Conservation (phyloP, 257 asterid species). For the Ballota nigra region DNA sequence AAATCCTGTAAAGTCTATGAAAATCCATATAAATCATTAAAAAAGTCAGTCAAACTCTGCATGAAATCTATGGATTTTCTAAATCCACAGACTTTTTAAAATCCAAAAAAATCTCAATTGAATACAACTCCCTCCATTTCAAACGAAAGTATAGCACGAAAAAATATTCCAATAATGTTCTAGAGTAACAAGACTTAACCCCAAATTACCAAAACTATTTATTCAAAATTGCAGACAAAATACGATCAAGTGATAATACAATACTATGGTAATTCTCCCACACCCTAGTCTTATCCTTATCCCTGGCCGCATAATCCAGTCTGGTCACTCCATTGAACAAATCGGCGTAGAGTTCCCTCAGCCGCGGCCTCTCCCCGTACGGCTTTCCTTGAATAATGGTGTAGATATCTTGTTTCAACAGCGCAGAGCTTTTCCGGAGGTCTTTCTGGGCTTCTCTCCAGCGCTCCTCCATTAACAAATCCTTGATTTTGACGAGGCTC, state of each 20-base stretch:
- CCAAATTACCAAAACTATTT: too few relatives aligned
- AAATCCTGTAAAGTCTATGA: too few relatives aligned
- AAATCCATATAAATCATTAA: too few relatives aligned
- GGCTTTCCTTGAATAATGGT: slow-evolving; percentile 62
- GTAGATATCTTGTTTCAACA: slow-evolving; percentile 63
- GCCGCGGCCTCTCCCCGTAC: slow-evolving; percentile 44
- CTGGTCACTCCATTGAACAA: slow-evolving; percentile 53
- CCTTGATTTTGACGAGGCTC: slow-evolving; percentile 42
- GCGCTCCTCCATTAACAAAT: slow-evolving; percentile 42
- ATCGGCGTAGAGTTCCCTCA: slow-evolving; percentile 49
- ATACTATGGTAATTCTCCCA: slow-evolving; percentile 42
- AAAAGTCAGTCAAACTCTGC: too few relatives aligned
- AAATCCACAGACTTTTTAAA: too few relatives aligned
- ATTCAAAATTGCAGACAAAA: slow-evolving; percentile 33
- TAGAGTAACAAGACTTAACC: too few relatives aligned
- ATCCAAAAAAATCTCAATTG: too few relatives aligned
- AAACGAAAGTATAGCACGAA: too few relatives aligned
- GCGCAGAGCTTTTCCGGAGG: slow-evolving; percentile 49
- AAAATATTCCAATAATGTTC: too few relatives aligned
- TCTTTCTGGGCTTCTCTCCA: slow-evolving; percentile 64
- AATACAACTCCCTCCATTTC: too few relatives aligned
- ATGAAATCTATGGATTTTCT: too few relatives aligned
- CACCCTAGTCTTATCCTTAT: slow-evolving; percentile 48
- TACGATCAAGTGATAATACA: slow-evolving; percentile 40
- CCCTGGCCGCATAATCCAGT: slow-evolving; percentile 78